These are phyloP conservation scores for Hypomyces rosellus DNA, from an alignment of 2,329 filamentous ascomycete species.

Conservation along the genomic window DNA sequence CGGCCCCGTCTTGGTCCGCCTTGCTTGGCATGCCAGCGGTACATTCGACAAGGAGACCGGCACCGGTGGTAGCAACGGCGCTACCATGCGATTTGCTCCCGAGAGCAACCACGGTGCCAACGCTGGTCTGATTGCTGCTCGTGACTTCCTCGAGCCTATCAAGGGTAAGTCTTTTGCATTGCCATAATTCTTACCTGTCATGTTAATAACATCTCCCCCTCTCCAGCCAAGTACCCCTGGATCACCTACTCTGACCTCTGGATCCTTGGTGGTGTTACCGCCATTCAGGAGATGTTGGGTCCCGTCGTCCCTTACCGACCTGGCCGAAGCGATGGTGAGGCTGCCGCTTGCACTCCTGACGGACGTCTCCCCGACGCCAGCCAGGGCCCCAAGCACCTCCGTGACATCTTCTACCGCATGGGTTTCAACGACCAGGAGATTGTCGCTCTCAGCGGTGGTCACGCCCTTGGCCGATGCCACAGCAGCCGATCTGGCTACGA, in stretches of 20 bases:
- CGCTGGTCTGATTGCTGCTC: constrained; percentile 76
- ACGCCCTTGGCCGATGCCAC: constrained; percentile 87
- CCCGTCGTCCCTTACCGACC: constrained; percentile 83
- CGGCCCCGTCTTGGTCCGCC: constrained; percentile 80
- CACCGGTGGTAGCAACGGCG: constrained; percentile 92
- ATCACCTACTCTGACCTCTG: constrained; percentile 95
- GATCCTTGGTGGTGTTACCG: constrained; percentile 80
- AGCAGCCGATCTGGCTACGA: constrained; percentile 79
- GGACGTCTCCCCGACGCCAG: constrained; percentile 77
- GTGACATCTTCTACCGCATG: constrained; percentile 93
- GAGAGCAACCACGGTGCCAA: constrained; percentile 91
- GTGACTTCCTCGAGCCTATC: constrained; percentile 88
- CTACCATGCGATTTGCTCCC: constrained; percentile 91
- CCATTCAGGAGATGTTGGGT: constrained; percentile 93
- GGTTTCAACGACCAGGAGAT: constrained; percentile 97
- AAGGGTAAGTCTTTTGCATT: constrained; percentile 54
- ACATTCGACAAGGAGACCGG: constrained; percentile 84
- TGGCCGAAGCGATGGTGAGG: constrained; percentile 73
- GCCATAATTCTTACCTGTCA: background rate
- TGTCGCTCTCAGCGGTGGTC: constrained; percentile 79
- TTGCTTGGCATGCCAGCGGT: constrained; percentile 91
- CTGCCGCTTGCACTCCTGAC: constrained; percentile 83
- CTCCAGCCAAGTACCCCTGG: constrained; percentile 70
- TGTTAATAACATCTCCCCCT: background rate
- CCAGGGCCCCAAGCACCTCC: constrained; percentile 74